These are phyloP conservation scores for Atkinsonella texensis DNA, from an alignment of 2,329 filamentous ascomycete genomes.

Conservation along the genomic window DNA sequence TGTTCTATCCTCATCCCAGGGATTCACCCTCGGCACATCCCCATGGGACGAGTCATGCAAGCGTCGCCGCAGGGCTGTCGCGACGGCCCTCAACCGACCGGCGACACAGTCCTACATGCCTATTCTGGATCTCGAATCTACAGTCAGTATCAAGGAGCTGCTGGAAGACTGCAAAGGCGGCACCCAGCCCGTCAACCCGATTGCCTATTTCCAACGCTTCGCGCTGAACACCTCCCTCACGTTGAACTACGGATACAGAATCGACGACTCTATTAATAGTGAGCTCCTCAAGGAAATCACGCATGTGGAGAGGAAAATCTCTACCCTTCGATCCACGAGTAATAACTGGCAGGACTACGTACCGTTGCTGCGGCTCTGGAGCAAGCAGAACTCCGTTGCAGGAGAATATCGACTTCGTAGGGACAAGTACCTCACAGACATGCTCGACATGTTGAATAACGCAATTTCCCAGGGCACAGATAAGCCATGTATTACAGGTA, in stretches of 20 bases:
- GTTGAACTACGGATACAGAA: conserved; percentile 68
- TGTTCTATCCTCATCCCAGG: conserved; percentile 63
- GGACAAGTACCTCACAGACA: conserved; percentile 53
- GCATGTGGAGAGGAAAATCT: conserved; percentile 62
- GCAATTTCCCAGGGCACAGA: conserved; percentile 27
- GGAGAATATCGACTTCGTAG: conserved; percentile 54
- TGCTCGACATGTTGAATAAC: conserved; percentile 45
- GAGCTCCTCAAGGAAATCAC: conserved; percentile 61
- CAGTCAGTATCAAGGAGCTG: conserved; percentile 60
- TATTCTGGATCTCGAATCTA: conserved; percentile 67
- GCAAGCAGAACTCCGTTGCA: conserved; percentile 49
- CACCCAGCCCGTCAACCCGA: conserved; percentile 53
- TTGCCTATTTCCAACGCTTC: conserved; percentile 61
- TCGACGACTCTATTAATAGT: conserved; percentile 57
- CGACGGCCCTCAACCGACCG: conserved; percentile 65
- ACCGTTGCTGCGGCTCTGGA: conserved; percentile 56
- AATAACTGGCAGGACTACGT: conserved; percentile 83
- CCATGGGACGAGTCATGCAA: conserved; percentile 79
- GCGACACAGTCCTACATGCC: conserved; percentile 71
- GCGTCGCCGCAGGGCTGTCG: conserved; percentile 62
- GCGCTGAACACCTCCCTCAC: conserved; percentile 68
- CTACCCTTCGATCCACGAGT: conserved; percentile 64
- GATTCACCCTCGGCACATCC: conserved; percentile 73
- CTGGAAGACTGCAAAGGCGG: conserved; percentile 52
- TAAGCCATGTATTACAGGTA: conserved; percentile 29